Conservation (phyloP, 495 filamentous ascomycete genomes). For the Penicillium goetzii region DNA sequence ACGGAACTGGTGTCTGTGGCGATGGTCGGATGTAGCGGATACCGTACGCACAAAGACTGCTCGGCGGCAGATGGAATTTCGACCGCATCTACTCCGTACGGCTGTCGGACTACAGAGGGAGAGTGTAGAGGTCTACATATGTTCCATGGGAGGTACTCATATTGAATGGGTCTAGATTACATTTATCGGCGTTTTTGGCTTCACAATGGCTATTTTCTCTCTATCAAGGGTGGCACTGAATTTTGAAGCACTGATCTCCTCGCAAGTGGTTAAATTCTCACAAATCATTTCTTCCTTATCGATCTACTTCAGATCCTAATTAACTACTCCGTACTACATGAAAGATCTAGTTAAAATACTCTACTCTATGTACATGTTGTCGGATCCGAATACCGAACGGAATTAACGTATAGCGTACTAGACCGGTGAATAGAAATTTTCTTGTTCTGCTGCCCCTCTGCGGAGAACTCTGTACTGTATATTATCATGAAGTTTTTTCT, state of each 20-base stretch:
- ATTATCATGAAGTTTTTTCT: slow-evolving; percentile 26
- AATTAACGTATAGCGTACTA: slow-evolving; percentile 9
- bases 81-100: neutral
- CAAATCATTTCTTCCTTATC: neutral
- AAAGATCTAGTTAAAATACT: neutral
- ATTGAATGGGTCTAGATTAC: neutral
- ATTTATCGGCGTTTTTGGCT: neutral
- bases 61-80: neutral
- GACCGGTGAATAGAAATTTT: slow-evolving; percentile 37
- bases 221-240: neutral
- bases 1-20: slow-evolving; percentile 16
- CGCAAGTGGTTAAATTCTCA: neutral
- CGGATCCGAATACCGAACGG: neutral
- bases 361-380: neutral
- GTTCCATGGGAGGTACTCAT: neutral
- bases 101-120: neutral
- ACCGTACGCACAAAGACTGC: slow-evolving; percentile 23
- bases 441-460: slow-evolving; percentile 30
- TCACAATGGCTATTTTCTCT: neutral
- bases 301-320: neutral
- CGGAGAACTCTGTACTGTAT: slow-evolving; percentile 22
- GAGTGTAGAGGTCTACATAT: neutral
- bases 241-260: neutral
- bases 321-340: neutral
- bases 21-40: slow-evolving; percentile 28